Evolutionary conservation across 1,284 basidiomycete genomes (phyloP), one percentile per base, ranked within the genome.

Genomic region (Agroathelia rolfsii): DNA sequence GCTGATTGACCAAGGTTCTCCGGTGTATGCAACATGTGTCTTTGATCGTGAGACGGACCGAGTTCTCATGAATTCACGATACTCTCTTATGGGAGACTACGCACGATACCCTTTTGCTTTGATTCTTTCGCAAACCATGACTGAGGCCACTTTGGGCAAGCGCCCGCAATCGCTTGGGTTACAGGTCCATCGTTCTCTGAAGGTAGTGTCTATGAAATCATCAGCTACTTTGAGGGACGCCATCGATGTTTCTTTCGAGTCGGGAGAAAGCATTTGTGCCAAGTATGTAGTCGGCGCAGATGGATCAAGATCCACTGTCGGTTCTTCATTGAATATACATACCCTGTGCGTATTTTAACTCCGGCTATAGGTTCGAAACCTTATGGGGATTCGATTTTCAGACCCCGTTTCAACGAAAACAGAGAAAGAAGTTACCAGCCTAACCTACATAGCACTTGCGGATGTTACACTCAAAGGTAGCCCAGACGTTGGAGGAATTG

Each of bases 281-380:
- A 58, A 54, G 16, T 71, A 69, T 42, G 62, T 75, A 1, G 44
- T 76, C 18, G 72, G 67, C 23, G 71, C 73, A 9, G 72, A 76
- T 46, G 73, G 74, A n/a, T 53, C 64, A 11, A 58, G 50, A 32
- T 76, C 74, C 2, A 48, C 52, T 11, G 74, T 70, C 44, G 40
- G 69, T 41, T 5, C 11, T 8, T 24, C 22, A 24, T n/a, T 24
- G n/a, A 24, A 8, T 9, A 8, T 9, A n/a, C n/a, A n/a, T n/a
- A n/a, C n/a, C n/a, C n/a, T n/a, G n/a, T n/a, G n/a, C n/a, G n/a
- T n/a, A n/a, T n/a, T n/a, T n/a, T n/a, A n/a, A n/a, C n/a, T n/a
- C n/a, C n/a, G n/a, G n/a, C 30, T 21, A 36, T 13, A n/a, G 21
- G 7, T 29, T 16, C 22, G 20, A 15, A n/a, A 23, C 12, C n/a